Base-by-base conservation (phyloP, 1,139 yeast species). In the Hansenula lynferdii region DNA sequence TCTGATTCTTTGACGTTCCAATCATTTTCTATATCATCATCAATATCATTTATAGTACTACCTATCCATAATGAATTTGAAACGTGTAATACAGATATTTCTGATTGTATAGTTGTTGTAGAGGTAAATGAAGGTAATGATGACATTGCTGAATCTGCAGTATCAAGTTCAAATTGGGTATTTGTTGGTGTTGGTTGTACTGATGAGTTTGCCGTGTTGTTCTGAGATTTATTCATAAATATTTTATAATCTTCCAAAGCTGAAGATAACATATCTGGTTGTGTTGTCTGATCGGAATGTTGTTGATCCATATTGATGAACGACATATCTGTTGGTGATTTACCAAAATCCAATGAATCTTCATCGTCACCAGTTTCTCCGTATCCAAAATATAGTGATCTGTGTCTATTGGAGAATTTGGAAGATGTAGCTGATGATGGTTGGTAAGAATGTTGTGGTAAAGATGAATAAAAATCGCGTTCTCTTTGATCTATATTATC, bases 61-160 rank as follows among this genome's bases (percentile, higher is more conserved):
- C 54, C 55, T 14, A 52, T 49, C 56, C 56, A 52, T 8, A 52
- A 16, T 0, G 55, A 44, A 27, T 45, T 42, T 5, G 50, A 46
- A 1, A 51, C 44, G 11, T 39, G 36, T 35, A 42, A 18, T 2
- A 51, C 42, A 8, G 48, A 51, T 3, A 37, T 17, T 35, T 44
- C 43, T 0, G 53, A 47, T 11, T 41, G 43, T 1, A 40, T 19
- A 0, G 46, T 36, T 2, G 16, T 21, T 15, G 28, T 11, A 1
- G 47, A 40, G 3, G 38, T 14, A 9, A 47, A 38, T 1, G 48
- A 45, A 7, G 52, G 48, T 1, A 44, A 20, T 5, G 52, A 47
- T 8, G 36, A 18, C 8, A 34, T 15, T 20, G 16, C 15, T n/a
- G 24, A 8, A 6, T 28, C 28, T 34, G 14, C 16, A 16, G 11